Base-by-base conservation (phyloP, 805 yeast genomes). In the Ogataea zsoltii region DNA sequence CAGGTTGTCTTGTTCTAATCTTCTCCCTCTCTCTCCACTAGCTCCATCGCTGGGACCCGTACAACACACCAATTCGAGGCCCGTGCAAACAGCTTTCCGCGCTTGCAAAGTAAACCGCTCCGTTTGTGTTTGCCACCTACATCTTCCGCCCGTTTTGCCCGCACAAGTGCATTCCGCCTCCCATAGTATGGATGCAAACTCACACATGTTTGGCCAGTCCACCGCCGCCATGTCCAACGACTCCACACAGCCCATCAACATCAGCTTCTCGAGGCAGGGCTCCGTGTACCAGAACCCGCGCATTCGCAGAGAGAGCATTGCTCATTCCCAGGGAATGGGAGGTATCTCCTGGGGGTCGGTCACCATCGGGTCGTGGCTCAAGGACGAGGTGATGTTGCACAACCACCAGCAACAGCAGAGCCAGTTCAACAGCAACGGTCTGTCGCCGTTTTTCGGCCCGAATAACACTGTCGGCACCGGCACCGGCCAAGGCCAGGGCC, bases 301-400 rank as follows among this genome's bases (percentile, higher is more conserved):
- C 51, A 78, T 90, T 51, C 79, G 96, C 61, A 75, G 97, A 53
- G 98, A 92, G 58, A 82, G 91, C 46, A 82, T 94, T 47, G 97
- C 97, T 25, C 98, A 92, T 64, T 85, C 96, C 2, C 96, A 89
- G 63, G 98, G 98, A 10, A 88, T 94, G 84, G 98, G 98, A 35
- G 99, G 98, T 38, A 87, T 92, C 28, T 85, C 96, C 7, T 92
- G 97, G 97, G 98, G 98, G 17, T 90, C 96, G 2, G 81, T 91
- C 46, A 85, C 96, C 21, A 90, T 92, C 25, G 97, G 97, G 12
- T 83, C 94, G 13, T 92, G 99, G 99, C 72, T 92, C 18, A 86
- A 90, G 61, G 98, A 92, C 65, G 99, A 92, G 61, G 92, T 86
- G 15, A 75, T 86, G 81, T 77, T 85, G 71, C 47, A 59, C 38